Evolutionary conservation across 2,329 filamentous ascomycete genomes (phyloP).

Genomic region (Clonostachys sp.): DNA sequence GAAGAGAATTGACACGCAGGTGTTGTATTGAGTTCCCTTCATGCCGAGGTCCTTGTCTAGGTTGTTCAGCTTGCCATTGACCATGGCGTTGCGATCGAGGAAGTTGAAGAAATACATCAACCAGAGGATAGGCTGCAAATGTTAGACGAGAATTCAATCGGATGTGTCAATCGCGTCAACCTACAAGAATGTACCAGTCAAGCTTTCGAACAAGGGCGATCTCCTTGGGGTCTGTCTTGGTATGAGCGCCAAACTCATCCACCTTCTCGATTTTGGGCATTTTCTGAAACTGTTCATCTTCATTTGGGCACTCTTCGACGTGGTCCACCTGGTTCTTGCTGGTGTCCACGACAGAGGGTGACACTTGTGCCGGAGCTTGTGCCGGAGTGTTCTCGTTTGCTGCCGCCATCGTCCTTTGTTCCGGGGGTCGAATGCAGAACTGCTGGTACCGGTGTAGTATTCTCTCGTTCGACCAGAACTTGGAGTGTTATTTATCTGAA

Average conservation of each 20-base stretch:
- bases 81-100: constrained; percentile 10
- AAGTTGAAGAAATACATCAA: constrained; percentile 14
- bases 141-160: too few relatives aligned
- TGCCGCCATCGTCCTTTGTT: too few relatives aligned
- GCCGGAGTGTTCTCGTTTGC: too few relatives aligned
- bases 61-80: constrained; percentile 46
- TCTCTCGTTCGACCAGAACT: too few relatives aligned
- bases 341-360: too few relatives aligned
- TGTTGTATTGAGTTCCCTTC: constrained; percentile 17
- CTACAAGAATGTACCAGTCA: constrained; percentile 18
- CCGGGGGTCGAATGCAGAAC: too few relatives aligned
- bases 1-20: constrained; percentile 21
- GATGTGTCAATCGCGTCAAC: too few relatives aligned
- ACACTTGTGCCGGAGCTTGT: too few relatives aligned
- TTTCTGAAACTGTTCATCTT: background rate
- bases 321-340: too few relatives aligned
- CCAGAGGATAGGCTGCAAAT: constrained; percentile 14
- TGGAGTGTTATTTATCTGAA: too few relatives aligned
- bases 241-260: constrained; percentile 17
- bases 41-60: constrained; percentile 19
- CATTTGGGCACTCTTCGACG: too few relatives aligned
- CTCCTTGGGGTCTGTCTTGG: constrained; percentile 16
- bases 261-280: background rate
- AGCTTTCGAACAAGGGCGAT: constrained; percentile 21
- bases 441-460: too few relatives aligned